Evolutionary conservation across 1,139 yeast species (phyloP).

Genomic region (Pichia sp.): DNA sequence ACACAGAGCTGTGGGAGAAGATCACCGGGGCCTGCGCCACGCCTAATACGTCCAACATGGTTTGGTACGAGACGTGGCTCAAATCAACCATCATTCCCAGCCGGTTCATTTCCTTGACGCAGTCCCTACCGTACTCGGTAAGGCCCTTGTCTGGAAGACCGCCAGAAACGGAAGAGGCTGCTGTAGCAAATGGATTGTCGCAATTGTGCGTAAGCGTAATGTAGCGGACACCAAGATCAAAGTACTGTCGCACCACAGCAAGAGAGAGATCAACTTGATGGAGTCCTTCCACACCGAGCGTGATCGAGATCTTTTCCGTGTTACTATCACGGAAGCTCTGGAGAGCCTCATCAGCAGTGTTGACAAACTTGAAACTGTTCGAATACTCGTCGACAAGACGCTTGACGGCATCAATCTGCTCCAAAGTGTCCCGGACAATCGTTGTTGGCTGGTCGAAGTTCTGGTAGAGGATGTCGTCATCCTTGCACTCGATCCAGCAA

Average conservation of each 20-base stretch:
- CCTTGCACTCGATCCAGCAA: constrained; percentile 44
- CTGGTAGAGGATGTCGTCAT: constrained; percentile 37
- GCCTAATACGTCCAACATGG: constrained; percentile 46
- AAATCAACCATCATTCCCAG: constrained; percentile 53
- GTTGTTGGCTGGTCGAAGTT: constrained; percentile 41
- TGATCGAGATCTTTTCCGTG: constrained; percentile 39
- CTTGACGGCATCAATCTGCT: constrained; percentile 49
- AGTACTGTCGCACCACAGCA: constrained; percentile 46
- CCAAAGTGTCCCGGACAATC: constrained; percentile 49
- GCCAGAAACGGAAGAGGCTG: constrained; percentile 44
- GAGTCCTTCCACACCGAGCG: constrained; percentile 51
- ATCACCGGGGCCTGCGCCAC: constrained; percentile 46
- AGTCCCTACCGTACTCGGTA: constrained; percentile 39
- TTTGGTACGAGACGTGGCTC: constrained; percentile 48
- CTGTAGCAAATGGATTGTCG: constrained; percentile 54
- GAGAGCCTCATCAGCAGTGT: constrained; percentile 39
- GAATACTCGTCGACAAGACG: constrained; percentile 42
- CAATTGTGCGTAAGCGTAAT: constrained; percentile 52
- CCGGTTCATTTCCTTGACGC: constrained; percentile 47
- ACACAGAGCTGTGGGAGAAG: constrained; percentile 49
- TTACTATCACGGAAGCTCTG: constrained; percentile 32
- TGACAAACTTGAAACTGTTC: constrained; percentile 38
- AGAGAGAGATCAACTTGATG: constrained; percentile 49
- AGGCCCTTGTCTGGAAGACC: constrained; percentile 46
- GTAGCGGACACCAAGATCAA: constrained; percentile 48